A percentile compares a stretch with the other conserved stretches of the same genome.
phyloP scores from a whole-genome alignment of 352 stramenopile genomes.

The Phytophthora capsici region DNA sequence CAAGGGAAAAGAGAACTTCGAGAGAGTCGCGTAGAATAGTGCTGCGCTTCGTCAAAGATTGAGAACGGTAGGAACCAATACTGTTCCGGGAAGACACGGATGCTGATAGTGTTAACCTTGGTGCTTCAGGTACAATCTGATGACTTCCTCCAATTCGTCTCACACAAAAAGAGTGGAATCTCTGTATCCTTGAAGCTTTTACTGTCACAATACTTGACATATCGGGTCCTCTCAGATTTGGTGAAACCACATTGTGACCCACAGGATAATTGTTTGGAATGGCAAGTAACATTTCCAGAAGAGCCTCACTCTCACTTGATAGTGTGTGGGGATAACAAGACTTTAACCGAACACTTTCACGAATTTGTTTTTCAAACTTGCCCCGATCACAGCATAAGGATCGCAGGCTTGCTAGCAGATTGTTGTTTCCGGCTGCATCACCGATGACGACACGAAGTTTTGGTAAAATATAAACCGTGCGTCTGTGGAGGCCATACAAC shows the following conservation, averaged over 20 bases:
- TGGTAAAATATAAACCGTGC: neutral
- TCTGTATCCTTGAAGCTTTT: neutral
- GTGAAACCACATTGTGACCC: neutral
- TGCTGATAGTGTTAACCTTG: neutral
- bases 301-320: neutral
- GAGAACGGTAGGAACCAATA: neutral
- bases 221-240: neutral
- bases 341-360: neutral
- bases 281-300: neutral
- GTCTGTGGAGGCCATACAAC: constrained; percentile 15
- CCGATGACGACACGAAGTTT: constrained; percentile 1
- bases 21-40: constrained; percentile 7
- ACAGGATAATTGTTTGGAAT: neutral
- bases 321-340: constrained; percentile 1
- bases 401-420: neutral
- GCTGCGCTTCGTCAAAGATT: neutral
- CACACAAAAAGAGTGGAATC: neutral
- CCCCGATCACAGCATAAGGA: constrained; percentile 9
- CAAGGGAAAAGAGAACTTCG: constrained; percentile 22
- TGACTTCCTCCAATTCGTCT: neutral
- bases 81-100: neutral
- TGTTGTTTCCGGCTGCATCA: neutral
- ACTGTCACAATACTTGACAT: neutral
- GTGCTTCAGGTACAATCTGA: constrained; percentile 3
- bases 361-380: constrained; percentile 4